Evolutionary conservation across 106 monocot genomes (phyloP), one percentile per base, ranked within the genome.

Genomic region (Xerophyta viscosa): DNA sequence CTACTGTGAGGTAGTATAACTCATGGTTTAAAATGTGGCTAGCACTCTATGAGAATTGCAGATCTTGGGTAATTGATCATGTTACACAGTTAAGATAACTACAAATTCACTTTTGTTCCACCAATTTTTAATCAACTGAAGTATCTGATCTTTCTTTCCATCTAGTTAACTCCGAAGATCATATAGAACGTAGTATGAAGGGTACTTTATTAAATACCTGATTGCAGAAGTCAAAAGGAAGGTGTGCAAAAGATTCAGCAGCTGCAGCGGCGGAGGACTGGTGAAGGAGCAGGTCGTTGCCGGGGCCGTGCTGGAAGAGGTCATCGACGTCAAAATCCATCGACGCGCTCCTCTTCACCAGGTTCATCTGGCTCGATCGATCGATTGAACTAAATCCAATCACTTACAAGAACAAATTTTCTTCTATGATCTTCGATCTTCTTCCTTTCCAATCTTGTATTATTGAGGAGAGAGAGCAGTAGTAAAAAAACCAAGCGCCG

Each of bases 311-410:
- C 0, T 9, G 10, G 28, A 54, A 12, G 6, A 54, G 19, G 19
- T 54, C 31, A 10, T 54, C 54, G 2, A 54, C 20, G 20, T 54
- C 54, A 30, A 15, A 54, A 30, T 54, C 54, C 1, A 15, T 39
- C 6, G 54, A 54, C 2, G 31, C 33, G 31, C 17, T 54, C 53
- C 53, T 54, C 53, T 33, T 54, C 54, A 54, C 36, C n/a, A n/a
- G 31, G 31, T 14, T 15, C 26, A 25, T 27, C n/a, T n/a, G n/a
- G n/a, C n/a, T n/a, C n/a, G n/a, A n/a, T n/a, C n/a, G n/a, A n/a
- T n/a, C n/a, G n/a, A n/a, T n/a, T n/a, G n/a, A n/a, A n/a, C n/a
- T n/a, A n/a, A n/a, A n/a, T 48, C 24, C 22, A 14, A 24, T 3
- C 10, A 24, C 13, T 19, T 22, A 49, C 49, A 49, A 27, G 15